A percentile compares a stretch with the other conserved stretches of the same genome.
phyloP scores from a whole-genome alignment of 768 basidiomycete genomes.

The Leucocoprinus leucothites region DNA sequence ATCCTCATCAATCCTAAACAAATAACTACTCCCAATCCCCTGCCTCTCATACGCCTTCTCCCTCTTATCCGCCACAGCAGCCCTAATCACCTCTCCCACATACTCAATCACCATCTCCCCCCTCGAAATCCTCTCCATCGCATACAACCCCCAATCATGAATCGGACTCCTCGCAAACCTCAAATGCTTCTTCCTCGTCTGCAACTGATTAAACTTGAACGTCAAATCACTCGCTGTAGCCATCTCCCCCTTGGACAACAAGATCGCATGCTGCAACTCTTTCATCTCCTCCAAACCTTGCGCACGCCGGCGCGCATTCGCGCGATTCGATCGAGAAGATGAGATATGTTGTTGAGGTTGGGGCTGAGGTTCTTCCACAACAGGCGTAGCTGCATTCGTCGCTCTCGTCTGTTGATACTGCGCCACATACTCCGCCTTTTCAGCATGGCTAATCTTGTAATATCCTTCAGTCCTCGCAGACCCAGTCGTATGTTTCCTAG shows the following conservation, averaged over 20 bases:
- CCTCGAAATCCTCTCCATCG: constrained; percentile 90
- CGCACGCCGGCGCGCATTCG: constrained; percentile 86
- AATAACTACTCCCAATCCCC: constrained; percentile 96
- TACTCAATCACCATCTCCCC: constrained; percentile 99
- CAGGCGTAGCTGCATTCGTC: constrained; percentile 33
- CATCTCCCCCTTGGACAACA: constrained; percentile 71
- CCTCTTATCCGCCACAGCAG: constrained; percentile 92
- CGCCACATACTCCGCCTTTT: constrained; percentile 89
- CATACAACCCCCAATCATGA: constrained; percentile 98
- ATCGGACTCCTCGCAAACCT: constrained; percentile 94
- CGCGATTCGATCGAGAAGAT: constrained; percentile 87
- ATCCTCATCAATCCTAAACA: constrained; percentile 98
- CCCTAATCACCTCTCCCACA: constrained; percentile 94
- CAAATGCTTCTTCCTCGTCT: constrained; percentile 96
- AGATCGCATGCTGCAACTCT: constrained; percentile 79
- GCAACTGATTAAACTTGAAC: constrained; percentile 99
- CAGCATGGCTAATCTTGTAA: constrained; percentile 90
- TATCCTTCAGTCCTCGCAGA: constrained; percentile 93
- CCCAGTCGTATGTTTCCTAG: constrained; percentile 78
- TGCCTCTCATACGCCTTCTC: constrained; percentile 97
- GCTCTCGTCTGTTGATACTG: constrained; percentile 65
- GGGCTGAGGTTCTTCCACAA: constrained; percentile 39
- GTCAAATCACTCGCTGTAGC: constrained; percentile 57
- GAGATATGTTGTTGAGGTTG: constrained; percentile 54
- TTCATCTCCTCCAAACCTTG: constrained; percentile 95